A percentile compares a stretch with the other conserved stretches of the same genome.
Evolutionary conservation across 1,284 basidiomycete genomes (phyloP).

Genomic region (Ceratobasidium papillatum): DNA sequence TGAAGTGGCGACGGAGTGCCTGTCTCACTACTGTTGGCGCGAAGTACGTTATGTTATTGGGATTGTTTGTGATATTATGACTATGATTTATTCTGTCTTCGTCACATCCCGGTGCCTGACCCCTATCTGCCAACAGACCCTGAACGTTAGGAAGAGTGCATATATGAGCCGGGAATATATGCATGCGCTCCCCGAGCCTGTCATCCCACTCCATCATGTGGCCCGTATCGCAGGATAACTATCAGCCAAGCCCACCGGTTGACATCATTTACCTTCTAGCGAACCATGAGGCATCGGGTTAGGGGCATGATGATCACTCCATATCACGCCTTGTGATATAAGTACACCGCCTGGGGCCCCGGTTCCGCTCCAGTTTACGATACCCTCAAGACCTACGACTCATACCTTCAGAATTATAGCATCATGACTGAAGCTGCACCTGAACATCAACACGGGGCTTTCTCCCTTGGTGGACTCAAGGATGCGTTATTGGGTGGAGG

Average conservation of each 20-base stretch:
- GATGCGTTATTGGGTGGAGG: constrained; percentile 18
- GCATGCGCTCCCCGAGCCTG: neutral
- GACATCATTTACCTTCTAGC: constrained; percentile 6
- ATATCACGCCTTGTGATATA: constrained; percentile 3
- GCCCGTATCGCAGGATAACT: neutral
- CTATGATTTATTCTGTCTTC: constrained; percentile 1
- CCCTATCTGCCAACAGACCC: neutral
- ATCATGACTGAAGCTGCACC: constrained; percentile 18
- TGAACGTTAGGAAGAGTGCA: neutral
- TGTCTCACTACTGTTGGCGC: constrained; percentile 17
- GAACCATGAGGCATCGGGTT: constrained; percentile 24
- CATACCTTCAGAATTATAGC: neutral
- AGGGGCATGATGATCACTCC: neutral
- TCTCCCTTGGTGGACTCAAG: constrained; percentile 13
- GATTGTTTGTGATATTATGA: constrained; percentile 21
- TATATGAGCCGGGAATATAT: neutral
- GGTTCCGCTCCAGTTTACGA: neutral
- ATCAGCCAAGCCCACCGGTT: constrained; percentile 2
- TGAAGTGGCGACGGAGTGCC: neutral
- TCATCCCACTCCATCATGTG: neutral
- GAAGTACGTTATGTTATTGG: constrained; percentile 14
- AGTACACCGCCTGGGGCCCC: constrained; percentile 16
- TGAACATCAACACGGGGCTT: neutral
- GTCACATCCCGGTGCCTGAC: neutral
- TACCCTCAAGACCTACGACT: constrained; percentile 11